Conservation (phyloP, 2,329 filamentous ascomycete genomes). For the Phialophora chinensis region DNA sequence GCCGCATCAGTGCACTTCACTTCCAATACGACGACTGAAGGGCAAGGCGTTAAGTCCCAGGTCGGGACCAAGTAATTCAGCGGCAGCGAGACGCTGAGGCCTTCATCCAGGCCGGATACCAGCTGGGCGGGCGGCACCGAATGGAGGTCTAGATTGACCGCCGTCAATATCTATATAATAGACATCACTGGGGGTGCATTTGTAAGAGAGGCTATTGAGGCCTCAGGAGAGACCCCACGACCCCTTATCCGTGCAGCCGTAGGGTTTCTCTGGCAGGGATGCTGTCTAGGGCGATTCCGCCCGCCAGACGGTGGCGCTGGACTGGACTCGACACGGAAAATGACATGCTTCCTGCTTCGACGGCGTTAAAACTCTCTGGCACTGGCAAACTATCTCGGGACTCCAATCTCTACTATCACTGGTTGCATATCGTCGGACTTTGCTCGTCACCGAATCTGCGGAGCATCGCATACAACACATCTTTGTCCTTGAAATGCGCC, state of each 20-base stretch:
- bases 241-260: slow-evolving; percentile 5
- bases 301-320: not conserved
- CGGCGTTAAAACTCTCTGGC: not conserved
- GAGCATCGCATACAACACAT: not conserved
- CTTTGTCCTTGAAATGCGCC: slow-evolving; percentile 9
- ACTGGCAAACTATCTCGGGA: slow-evolving; percentile 6
- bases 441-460: slow-evolving; percentile 12
- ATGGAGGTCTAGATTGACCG: not conserved
- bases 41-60: too few relatives aligned
- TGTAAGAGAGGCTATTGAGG: too few relatives aligned
- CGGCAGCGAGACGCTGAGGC: too few relatives aligned
- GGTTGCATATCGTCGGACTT: slow-evolving; percentile 6
- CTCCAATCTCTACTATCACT: slow-evolving; percentile 7
- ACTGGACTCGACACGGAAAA: not conserved
- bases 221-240: not conserved
- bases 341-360: not conserved
- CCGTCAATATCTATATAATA: not conserved
- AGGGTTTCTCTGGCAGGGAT: not conserved
- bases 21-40: too few relatives aligned
- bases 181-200: not conserved
- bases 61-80: too few relatives aligned
- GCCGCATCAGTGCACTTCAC: too few relatives aligned
- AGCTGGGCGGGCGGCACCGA: too few relatives aligned
- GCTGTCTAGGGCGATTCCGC: slow-evolving; percentile 1
- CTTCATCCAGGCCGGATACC: too few relatives aligned